Base-by-base conservation (phyloP, 148 eudicot genomes). In the Camellia granthamiana region DNA sequence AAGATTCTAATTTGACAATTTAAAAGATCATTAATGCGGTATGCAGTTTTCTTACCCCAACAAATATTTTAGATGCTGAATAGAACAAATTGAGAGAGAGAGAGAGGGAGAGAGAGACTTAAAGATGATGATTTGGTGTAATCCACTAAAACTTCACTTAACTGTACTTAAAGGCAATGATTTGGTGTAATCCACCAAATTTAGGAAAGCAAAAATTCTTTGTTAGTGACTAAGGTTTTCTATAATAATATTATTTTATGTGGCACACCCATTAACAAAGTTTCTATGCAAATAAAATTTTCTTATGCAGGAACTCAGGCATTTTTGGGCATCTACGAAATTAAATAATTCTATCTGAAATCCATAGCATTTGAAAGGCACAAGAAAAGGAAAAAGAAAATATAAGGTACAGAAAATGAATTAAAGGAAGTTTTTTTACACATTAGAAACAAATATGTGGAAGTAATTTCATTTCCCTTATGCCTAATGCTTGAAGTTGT, bases 161-260 rank as follows among this genome's bases (percentile, higher is more conserved):
- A 56, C 62, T 52, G 76, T 54, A 54, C 44, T 70, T 73, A 21
- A 7, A 73, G 23, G 60, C 76, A 54, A 73, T 19, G 43, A 47
- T 54, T 73, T 54, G 76, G 60, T 73, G 44, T 52, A 73, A 73
- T 73, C 76, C 76, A 73, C 76, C n/a, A 23, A 72, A n/a, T 72
- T 69, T 44, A 43, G 16, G 18, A 65, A 65, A 65, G 14, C 5
- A 65, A 21, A 11, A 21, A 69, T 1, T 43, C 21, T 69, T 5
- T 70, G 74, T 18, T 2, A 6, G 19, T 70, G 74, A 70, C 56
- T 46, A 4, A 70, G 18, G 74, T 4, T 13, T 46, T 70, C 18
- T 47, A 23, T 30, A 19, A 70, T 70, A 0, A 30, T 16, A 16
- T 47, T 47, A 19, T 70, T 46, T 5, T 46, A 46, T 47, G 13